phyloP scores from a whole-genome alignment of 257 asterid species.

The Solanum ahanhuiri region DNA sequence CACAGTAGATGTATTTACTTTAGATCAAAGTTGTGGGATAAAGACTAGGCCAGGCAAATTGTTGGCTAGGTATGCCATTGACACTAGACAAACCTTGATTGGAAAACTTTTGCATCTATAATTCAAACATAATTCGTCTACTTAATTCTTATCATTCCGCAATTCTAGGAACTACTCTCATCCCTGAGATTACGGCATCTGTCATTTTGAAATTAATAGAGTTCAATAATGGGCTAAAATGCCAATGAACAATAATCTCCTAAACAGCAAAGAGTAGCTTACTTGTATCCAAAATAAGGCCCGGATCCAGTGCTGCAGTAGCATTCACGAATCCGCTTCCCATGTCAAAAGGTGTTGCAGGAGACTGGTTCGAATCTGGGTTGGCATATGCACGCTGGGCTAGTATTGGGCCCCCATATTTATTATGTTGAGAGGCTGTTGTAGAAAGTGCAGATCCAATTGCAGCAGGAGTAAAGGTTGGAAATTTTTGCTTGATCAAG shows the following conservation, averaged over 20 bases:
- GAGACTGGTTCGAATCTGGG: constrained; percentile 82
- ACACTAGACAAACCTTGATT: not conserved
- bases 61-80: not conserved
- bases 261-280: constrained; percentile 15
- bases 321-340: constrained; percentile 96
- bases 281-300: constrained; percentile 80
- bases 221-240: not conserved
- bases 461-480: constrained; percentile 66
- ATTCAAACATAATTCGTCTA: not conserved
- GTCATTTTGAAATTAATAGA: not conserved
- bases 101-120: not conserved
- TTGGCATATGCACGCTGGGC: constrained; percentile 90
- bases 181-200: not conserved
- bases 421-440: constrained; percentile 66
- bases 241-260: not conserved
- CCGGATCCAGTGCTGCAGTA: constrained; percentile 88
- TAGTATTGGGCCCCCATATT: constrained; percentile 65
- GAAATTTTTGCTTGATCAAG: constrained; percentile 67
- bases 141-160: not conserved
- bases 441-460: constrained; percentile 91
- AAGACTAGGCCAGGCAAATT: not conserved
- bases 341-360: constrained; percentile 97
- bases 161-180: not conserved
- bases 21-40: not conserved
- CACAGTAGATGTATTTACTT: not conserved